phyloP scores from a whole-genome alignment of 139 green algal species.

The Chlorella sorokiniana region DNA sequence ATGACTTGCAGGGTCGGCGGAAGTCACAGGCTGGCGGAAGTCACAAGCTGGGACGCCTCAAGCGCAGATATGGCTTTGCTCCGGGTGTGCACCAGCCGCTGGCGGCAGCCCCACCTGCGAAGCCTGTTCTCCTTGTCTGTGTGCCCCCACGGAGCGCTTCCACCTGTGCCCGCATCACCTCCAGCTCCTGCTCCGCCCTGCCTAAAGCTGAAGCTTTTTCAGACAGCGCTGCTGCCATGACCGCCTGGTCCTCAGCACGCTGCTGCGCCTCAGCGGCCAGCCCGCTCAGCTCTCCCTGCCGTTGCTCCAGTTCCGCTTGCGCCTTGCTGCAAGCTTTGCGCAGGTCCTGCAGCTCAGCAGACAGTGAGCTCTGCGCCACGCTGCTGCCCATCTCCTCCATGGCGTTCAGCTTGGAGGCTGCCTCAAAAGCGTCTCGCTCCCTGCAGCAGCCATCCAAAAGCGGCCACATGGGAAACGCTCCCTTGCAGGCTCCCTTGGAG shows the following conservation, averaged over 20 bases:
- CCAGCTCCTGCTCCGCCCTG: neutral
- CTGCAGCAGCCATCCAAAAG: slow-evolving; percentile 17
- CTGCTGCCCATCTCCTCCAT: slow-evolving; percentile 16
- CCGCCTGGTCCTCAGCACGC: neutral
- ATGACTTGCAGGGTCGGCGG: too few relatives aligned
- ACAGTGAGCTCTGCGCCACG: neutral
- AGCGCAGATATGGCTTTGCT: too few relatives aligned
- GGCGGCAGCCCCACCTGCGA: neutral
- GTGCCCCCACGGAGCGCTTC: neutral
- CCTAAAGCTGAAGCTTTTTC: neutral
- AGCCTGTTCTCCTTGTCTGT: neutral
- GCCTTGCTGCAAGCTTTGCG: slow-evolving; percentile 8
- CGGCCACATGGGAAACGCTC: neutral
- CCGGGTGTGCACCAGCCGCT: neutral
- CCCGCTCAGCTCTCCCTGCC: neutral
- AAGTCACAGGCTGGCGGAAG: too few relatives aligned
- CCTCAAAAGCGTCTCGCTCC: slow-evolving; percentile 34
- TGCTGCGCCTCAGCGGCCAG: neutral
- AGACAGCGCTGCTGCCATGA: neutral
- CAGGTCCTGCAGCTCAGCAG: slow-evolving; percentile 12
- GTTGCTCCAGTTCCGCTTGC: slow-evolving; percentile 32
- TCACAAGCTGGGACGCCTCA: too few relatives aligned
- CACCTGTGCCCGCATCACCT: slow-evolving; percentile 12
- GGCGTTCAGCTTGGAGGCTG: neutral
- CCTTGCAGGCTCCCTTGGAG: neutral